These are phyloP conservation scores for Nothophoma quercina DNA, from an alignment of 2,329 filamentous ascomycete genomes.

Conservation along the genomic window DNA sequence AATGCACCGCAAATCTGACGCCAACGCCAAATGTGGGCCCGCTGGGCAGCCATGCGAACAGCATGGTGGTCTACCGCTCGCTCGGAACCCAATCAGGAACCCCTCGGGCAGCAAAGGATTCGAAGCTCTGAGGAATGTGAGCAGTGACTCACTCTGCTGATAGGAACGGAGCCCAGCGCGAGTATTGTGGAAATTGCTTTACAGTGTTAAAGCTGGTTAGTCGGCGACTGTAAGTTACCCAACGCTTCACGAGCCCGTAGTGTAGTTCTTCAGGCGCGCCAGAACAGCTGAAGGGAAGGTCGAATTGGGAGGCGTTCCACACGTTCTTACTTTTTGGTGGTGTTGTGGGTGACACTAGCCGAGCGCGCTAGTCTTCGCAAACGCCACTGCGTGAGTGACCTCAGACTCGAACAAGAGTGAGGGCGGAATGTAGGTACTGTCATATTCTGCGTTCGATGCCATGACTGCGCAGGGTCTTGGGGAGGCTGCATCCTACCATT, in stretches of 20 bases:
- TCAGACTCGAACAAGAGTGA: neutral
- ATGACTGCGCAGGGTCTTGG: no score
- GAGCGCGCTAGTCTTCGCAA: constrained; percentile 13
- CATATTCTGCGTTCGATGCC: no score
- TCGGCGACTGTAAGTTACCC: neutral
- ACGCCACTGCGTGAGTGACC: constrained; percentile 9
- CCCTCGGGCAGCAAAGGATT: constrained; percentile 35
- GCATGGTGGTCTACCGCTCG: constrained; percentile 22
- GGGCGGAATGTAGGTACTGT: no score
- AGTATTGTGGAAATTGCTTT: constrained; percentile 8
- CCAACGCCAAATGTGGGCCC: constrained; percentile 33
- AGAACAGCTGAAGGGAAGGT: neutral
- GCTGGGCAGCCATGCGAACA: constrained; percentile 39
- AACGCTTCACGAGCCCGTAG: neutral
- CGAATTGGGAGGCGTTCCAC: constrained; percentile 26
- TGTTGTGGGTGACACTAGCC: constrained; percentile 23
- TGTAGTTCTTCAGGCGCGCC: neutral
- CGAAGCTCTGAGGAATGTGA: constrained; percentile 12
- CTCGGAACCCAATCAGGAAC: constrained; percentile 34
- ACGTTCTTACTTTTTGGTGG: constrained; percentile 25
- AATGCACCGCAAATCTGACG: constrained; percentile 23
- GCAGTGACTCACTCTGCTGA: constrained; percentile 32
- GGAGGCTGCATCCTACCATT: no score
- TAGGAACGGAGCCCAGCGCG: constrained; percentile 13
- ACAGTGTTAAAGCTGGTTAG: constrained; percentile 16